Evolutionary conservation across 176 grass and related monocot genomes (phyloP), one percentile per base, ranked within the genome.

Genomic region (Oryza glaberrima): DNA sequence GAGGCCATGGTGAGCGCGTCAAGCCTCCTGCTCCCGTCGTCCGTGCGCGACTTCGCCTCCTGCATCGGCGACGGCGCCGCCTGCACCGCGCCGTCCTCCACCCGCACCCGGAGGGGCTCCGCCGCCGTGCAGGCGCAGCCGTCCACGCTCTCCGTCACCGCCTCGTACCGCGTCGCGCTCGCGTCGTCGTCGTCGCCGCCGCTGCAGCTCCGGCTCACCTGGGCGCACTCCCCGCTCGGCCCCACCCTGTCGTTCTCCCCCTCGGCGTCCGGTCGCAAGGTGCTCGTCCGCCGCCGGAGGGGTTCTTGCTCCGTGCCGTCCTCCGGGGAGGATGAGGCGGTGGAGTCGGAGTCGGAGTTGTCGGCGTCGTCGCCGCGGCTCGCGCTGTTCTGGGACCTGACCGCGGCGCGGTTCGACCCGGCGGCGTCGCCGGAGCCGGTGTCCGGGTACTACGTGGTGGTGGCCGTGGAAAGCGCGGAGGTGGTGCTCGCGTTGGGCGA

Each of bases 31-130:
- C 89, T 94, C 1, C 89, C 92, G 0, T 47, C 92, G 23, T 76
- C 89, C 35, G 76, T 94, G 77, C 90, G 90, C 30, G 90, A 84
- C 72, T 89, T 98, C 76, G 95, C 88, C 4, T 94, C 95, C 44
- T 98, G 95, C 90, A 87, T 94, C 92, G 84, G 87, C 45, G 88
- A 93, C 78, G 86, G 94, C 88, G 92, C 95, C 30, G 88, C 91
- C 56, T 86, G 83, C 83, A 36, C 83, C 88, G 78, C 79, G 0
- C 88, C 83, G 0, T 25, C 89, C 32, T 69, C 92, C 25, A 91
- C 89, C 3, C 75, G 72, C 83, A 80, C 84, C 35, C 35, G 35
- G 35, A 36, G 35, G 30, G 30, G 30, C 69, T 14, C 4, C 3
- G 16, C 26, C 25, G 36, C 12, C 64, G 69, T 22, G 60, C 2